phyloP scores from a whole-genome alignment of 805 yeast species.

The Saccharomycopsis fermentans region DNA sequence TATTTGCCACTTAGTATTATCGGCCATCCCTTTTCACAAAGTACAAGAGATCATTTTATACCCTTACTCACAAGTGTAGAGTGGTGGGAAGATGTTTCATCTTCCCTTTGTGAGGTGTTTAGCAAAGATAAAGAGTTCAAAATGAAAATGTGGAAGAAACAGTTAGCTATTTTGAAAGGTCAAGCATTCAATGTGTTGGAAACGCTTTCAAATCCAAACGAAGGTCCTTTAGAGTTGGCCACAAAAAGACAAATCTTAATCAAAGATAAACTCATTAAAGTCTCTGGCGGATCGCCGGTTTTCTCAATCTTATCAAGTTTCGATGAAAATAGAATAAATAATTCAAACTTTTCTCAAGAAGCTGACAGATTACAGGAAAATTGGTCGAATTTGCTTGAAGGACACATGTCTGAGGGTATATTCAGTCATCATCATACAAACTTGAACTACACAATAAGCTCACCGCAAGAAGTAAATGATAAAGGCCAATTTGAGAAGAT shows the following conservation, averaged over 20 bases:
- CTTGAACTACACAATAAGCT: not conserved
- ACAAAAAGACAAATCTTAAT: conserved; percentile 47
- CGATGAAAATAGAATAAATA: not conserved
- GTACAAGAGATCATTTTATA: conserved; percentile 46
- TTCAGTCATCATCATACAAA: not conserved
- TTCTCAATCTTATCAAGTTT: not conserved
- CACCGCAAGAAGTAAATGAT: not conserved
- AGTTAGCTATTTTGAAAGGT: conserved; percentile 63
- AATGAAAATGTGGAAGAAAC: conserved; percentile 56
- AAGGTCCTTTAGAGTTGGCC: conserved; percentile 61
- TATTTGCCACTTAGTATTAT: conserved; percentile 53
- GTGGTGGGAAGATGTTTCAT: conserved; percentile 63
- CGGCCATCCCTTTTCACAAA: conserved; percentile 54
- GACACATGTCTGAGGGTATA: not conserved
- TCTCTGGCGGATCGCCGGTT: conserved; percentile 31
- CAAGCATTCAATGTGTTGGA: conserved; percentile 72
- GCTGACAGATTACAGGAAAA: not conserved
- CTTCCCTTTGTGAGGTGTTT: conserved; percentile 38
- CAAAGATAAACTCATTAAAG: conserved; percentile 51
- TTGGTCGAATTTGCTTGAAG: not conserved
- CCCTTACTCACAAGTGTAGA: conserved; percentile 45
- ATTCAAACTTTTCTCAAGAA: not conserved
- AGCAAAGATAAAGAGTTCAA: conserved; percentile 51
- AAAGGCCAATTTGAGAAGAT: not conserved
- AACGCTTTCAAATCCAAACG: conserved; percentile 42